These are phyloP conservation scores for Tolypocladium inflatum DNA, from an alignment of 2,329 filamentous ascomycete species.

Conservation along the genomic window DNA sequence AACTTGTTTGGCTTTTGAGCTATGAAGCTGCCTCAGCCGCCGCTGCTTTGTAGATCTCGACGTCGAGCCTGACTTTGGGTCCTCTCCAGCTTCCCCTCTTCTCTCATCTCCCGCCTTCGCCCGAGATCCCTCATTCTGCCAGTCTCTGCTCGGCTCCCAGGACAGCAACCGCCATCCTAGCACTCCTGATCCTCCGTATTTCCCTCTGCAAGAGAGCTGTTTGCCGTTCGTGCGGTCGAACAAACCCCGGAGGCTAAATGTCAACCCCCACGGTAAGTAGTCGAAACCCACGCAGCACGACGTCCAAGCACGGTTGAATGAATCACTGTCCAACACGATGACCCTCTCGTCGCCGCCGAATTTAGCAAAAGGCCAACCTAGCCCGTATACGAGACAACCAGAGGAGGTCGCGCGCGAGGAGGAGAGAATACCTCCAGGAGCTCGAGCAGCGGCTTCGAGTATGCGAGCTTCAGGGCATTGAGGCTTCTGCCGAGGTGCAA, in stretches of 20 bases:
- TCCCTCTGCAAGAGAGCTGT: not conserved
- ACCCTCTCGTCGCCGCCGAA: not conserved
- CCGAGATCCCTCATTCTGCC: not conserved
- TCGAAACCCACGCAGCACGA: not conserved
- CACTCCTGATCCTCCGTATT: constrained; percentile 1
- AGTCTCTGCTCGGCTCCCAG: not conserved
- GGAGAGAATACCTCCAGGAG: constrained; percentile 64
- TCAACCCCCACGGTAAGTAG: constrained; percentile 12
- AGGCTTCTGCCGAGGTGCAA: constrained; percentile 64
- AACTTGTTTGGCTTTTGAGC: not conserved
- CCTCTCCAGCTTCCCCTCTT: not conserved
- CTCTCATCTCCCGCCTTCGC: not conserved
- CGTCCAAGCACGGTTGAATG: not conserved
- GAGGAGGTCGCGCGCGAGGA: constrained; percentile 61
- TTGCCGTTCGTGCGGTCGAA: not conserved
- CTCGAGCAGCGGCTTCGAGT: constrained; percentile 52
- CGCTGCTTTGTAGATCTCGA: not conserved
- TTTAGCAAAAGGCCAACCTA: constrained; percentile 28
- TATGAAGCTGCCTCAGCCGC: not conserved
- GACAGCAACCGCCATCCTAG: not conserved
- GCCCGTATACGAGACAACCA: constrained; percentile 67
- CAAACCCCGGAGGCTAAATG: constrained; percentile 7
- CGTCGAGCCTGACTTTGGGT: not conserved
- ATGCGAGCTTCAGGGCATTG: constrained; percentile 56
- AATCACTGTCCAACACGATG: not conserved